Evolutionary conservation across 2,329 filamentous ascomycete species (phyloP).

Genomic region (Phialemonium atrogriseum): DNA sequence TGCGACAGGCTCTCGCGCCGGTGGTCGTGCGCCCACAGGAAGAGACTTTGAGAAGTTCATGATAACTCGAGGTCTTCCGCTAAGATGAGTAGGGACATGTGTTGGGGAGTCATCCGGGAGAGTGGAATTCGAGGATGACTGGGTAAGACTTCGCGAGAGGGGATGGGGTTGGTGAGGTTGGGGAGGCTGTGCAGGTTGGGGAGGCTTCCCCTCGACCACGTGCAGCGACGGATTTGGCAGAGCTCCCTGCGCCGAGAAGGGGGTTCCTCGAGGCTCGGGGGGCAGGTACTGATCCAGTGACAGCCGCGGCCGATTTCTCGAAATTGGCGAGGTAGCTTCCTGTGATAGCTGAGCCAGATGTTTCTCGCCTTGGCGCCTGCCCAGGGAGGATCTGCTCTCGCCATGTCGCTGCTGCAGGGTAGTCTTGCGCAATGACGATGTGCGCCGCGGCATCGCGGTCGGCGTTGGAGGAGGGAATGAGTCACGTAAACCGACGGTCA

Average conservation of each 20-base stretch:
- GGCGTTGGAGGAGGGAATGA: constrained; percentile 35
- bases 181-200: neutral
- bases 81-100: constrained; percentile 47
- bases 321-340: constrained; percentile 48
- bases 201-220: constrained; percentile 31
- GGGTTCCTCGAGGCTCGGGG: constrained; percentile 52
- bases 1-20: constrained; percentile 49
- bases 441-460: constrained; percentile 52
- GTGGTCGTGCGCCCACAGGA: constrained; percentile 52
- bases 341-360: constrained; percentile 40
- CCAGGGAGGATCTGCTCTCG: constrained; percentile 57
- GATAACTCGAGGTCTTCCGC: constrained; percentile 40
- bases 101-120: constrained; percentile 64
- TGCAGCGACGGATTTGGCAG: constrained; percentile 46
- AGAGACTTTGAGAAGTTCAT: constrained; percentile 66
- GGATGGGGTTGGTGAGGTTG: constrained; percentile 59
- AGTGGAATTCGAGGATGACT: constrained; percentile 77
- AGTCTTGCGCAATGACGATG: constrained; percentile 74
- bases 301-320: constrained; percentile 60
- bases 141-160: constrained; percentile 76
- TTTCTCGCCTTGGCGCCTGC: constrained; percentile 48
- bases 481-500: constrained; percentile 27
- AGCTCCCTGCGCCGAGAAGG: constrained; percentile 49
- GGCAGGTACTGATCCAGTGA: constrained; percentile 73
- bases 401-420: constrained; percentile 75